Evolutionary conservation across 208 protist genomes (phyloP).

Genomic region (Trichomonas tenax): DNA sequence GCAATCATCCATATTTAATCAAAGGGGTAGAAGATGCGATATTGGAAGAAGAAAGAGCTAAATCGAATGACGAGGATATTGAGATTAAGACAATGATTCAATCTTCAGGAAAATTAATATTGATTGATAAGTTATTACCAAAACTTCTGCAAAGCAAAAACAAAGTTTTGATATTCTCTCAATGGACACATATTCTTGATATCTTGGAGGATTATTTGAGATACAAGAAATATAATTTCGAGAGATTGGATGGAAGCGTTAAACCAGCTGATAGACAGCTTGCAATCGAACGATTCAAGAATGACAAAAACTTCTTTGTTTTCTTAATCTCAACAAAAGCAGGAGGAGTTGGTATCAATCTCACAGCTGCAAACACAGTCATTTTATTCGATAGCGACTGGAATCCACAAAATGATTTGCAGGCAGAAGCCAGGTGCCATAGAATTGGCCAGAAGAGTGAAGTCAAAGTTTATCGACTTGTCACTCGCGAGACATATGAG

Average conservation of each 20-base stretch:
- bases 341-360: conserved; percentile 58
- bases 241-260: conserved; percentile 22
- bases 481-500: conserved; percentile 74
- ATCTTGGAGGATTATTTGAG: conserved; percentile 44
- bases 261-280: conserved; percentile 28
- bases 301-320: conserved; percentile 38
- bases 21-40: neutral
- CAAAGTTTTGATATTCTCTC: conserved; percentile 93
- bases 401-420: conserved; percentile 90
- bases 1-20: conserved; percentile 61
- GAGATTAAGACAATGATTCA: neutral
- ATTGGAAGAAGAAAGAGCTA: neutral
- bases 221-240: conserved; percentile 24
- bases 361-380: conserved; percentile 57
- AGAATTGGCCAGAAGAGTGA: conserved; percentile 71
- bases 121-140: conserved; percentile 42
- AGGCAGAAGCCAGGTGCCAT: conserved; percentile 75
- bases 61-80: neutral
- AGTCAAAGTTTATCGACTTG: conserved; percentile 80
- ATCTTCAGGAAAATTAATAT: conserved; percentile 16
- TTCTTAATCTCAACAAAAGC: conserved; percentile 57
- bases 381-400: conserved; percentile 73
- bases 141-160: conserved; percentile 53
- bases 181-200: conserved; percentile 60
- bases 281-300: conserved; percentile 42